A percentile compares a stretch with the other conserved stretches of the same genome.
These are phyloP conservation scores for Curvularia sp. DNA, from an alignment of 2,329 filamentous ascomycete genomes.

Conservation along the genomic window DNA sequence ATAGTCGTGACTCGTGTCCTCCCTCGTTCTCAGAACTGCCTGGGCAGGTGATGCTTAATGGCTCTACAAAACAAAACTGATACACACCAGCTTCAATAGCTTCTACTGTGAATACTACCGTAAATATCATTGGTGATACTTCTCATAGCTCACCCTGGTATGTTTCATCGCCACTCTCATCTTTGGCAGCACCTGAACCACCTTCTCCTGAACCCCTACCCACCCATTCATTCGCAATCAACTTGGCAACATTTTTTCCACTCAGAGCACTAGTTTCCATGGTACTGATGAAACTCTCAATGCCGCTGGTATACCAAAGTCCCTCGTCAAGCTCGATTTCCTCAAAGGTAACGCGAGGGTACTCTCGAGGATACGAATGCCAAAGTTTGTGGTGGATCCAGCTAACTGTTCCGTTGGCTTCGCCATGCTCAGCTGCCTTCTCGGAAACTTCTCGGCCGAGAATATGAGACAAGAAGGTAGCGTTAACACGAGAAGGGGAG, in stretches of 20 bases:
- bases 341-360: slow-evolving; percentile 88
- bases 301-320: slow-evolving; percentile 72
- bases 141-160: slow-evolving; percentile 10
- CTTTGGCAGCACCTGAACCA: background rate
- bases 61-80: background rate
- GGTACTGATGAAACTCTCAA: slow-evolving; percentile 93
- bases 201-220: background rate
- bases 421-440: slow-evolving; percentile 40
- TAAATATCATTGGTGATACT: background rate
- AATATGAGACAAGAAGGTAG: slow-evolving; percentile 57
- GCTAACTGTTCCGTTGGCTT: slow-evolving; percentile 39
- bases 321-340: slow-evolving; percentile 71
- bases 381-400: slow-evolving; percentile 65
- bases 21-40: background rate
- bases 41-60: background rate
- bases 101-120: background rate
- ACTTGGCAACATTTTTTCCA: slow-evolving; percentile 81
- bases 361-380: slow-evolving; percentile 83
- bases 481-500: slow-evolving; percentile 59
- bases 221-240: slow-evolving; percentile 69
- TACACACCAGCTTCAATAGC: background rate
- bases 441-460: slow-evolving; percentile 52
- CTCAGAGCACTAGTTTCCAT: slow-evolving; percentile 97
- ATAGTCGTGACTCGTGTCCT: background rate
- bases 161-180: background rate